Evolutionary conservation across 192 early-diverging fungal species (phyloP).

Genomic region (Coemansia sp.): DNA sequence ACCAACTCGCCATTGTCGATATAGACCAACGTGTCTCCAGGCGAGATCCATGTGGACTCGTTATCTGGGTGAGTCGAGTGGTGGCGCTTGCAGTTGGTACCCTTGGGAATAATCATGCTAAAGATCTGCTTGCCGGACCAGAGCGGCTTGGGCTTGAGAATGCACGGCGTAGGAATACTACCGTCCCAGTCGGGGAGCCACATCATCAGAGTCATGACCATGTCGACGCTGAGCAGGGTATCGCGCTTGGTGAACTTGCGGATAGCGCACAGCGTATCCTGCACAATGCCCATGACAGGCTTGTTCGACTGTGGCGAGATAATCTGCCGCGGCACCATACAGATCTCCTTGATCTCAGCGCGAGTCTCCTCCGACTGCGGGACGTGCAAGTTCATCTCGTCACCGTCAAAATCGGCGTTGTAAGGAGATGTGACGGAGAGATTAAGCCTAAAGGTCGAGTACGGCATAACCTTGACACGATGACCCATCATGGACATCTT

Average conservation of each 20-base stretch:
- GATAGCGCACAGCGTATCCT: conserved; percentile 95
- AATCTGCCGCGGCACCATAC: conserved; percentile 98
- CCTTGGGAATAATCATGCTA: conserved; percentile 88
- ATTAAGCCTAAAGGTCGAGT: conserved; percentile 97
- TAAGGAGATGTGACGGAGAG: conserved; percentile 97
- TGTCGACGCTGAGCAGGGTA: conserved; percentile 79
- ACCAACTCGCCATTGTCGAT: conserved; percentile 92
- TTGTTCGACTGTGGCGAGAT: conserved; percentile 96
- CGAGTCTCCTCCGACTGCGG: conserved; percentile 96
- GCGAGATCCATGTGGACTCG: conserved; percentile 74
- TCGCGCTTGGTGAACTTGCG: conserved; percentile 95
- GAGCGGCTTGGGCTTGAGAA: conserved; percentile 92
- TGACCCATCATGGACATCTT: conserved; percentile 99
- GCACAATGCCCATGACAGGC: conserved; percentile 99
- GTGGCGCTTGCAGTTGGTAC: conserved; percentile 84
- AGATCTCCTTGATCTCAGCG: conserved; percentile 93
- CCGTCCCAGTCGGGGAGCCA: conserved; percentile 98
- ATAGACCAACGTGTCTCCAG: conserved; percentile 87
- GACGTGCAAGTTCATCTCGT: conserved; percentile 99
- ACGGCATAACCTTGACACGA: conserved; percentile 95
- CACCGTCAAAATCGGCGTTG: conserved; percentile 99
- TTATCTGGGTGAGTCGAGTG: conserved; percentile 79
- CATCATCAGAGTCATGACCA: conserved; percentile 95
- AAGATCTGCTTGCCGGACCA: conserved; percentile 99
- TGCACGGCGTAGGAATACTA: conserved; percentile 85